Evolutionary conservation across 208 protist genomes (phyloP).

Genomic region (Blechomonas ayalai): DNA sequence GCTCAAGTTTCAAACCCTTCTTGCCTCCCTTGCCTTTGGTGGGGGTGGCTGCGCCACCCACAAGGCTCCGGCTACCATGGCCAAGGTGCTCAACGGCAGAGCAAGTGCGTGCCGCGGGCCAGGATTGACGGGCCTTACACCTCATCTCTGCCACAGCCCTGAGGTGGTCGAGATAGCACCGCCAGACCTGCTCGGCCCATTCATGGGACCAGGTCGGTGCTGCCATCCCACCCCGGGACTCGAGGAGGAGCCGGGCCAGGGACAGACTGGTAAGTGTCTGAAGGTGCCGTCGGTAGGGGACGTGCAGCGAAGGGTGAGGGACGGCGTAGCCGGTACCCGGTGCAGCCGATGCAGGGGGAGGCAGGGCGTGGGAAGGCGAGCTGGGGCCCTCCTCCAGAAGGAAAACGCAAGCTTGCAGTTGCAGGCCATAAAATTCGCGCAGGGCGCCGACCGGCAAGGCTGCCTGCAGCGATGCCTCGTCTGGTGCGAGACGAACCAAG

Average conservation of each 20-base stretch:
- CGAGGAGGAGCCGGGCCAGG: conserved; percentile 42
- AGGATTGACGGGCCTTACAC: neutral
- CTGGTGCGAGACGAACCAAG: conserved; percentile 9
- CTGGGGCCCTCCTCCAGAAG: conserved; percentile 1
- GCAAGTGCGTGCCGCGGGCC: neutral
- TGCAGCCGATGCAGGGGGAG: conserved; percentile 6
- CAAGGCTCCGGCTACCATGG: neutral
- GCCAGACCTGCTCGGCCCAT: conserved; percentile 54
- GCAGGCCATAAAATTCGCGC: neutral
- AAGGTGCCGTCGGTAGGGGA: conserved; percentile 18
- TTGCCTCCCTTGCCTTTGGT: conserved; percentile 6
- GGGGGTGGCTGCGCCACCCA: neutral
- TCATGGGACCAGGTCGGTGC: conserved; percentile 12
- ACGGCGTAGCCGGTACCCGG: neutral
- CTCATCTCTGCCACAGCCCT: conserved; percentile 22
- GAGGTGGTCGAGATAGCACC: conserved; percentile 37
- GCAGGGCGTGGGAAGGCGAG: neutral
- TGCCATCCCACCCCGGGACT: neutral
- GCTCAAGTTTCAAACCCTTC: conserved; percentile 6
- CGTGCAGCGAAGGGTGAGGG: neutral
- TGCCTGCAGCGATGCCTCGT: neutral
- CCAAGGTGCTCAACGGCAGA: neutral
- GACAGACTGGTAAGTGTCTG: conserved; percentile 34
- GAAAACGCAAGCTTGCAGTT: neutral
- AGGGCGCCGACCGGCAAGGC: neutral